A percentile compares a stretch with the other conserved stretches of the same genome.
These are phyloP conservation scores for Melanomma pulvis-pyrius DNA, from an alignment of 495 filamentous ascomycete species.

Conservation along the genomic window DNA sequence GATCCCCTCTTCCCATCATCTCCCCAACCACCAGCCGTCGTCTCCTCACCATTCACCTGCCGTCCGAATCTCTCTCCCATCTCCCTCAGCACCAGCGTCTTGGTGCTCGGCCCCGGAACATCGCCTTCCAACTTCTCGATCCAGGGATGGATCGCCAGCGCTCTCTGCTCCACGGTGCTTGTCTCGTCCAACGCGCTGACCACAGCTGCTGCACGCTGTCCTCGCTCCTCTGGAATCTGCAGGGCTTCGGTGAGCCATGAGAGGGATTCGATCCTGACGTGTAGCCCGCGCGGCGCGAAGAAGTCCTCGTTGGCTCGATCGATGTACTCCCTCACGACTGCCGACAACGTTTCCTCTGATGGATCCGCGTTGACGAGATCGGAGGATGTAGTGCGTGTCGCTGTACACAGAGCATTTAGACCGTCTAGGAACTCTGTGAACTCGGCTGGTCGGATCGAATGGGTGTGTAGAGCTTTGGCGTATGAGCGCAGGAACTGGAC, in stretches of 20 bases:
- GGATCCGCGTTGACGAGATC: neutral
- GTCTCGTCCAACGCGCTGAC: conserved; percentile 9
- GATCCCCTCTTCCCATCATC: conserved; percentile 5
- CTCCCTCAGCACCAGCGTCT: conserved; percentile 13
- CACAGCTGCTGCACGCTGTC: conserved; percentile 26
- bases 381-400: conserved; percentile 10
- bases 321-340: conserved; percentile 28
- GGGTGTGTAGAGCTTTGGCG: conserved; percentile 37
- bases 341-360: neutral
- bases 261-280: conserved; percentile 19
- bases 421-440: conserved; percentile 37
- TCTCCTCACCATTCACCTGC: neutral
- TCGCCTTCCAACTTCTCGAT: conserved; percentile 23
- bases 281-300: conserved; percentile 34
- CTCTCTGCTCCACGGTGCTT: conserved; percentile 2
- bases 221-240: conserved; percentile 26
- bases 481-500: conserved; percentile 36
- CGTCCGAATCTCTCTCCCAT: conserved; percentile 14
- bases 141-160: conserved; percentile 26
- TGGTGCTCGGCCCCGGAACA: conserved; percentile 10
- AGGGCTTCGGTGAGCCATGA: conserved; percentile 13
- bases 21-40: neutral
- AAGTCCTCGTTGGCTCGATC: conserved; percentile 28
- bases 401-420: conserved; percentile 30
- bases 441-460: conserved; percentile 35